Percentiles rank a stretch among this genome's conserved stretches.
Conservation (phyloP, 441 rosid species). For the Aquilaria agallochum region DNA sequence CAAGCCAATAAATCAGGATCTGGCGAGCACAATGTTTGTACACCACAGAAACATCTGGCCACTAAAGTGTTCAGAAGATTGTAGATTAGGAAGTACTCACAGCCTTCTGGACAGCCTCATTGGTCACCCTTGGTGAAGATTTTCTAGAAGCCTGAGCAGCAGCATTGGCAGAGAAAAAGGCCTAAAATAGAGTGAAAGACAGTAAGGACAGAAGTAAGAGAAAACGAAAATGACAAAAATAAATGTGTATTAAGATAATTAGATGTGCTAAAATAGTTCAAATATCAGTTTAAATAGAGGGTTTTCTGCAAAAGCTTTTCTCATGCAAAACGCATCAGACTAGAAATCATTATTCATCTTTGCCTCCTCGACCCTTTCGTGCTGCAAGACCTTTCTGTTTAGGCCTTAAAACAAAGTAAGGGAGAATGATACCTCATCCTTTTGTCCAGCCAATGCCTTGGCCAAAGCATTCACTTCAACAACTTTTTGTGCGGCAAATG, state of each 20-base stretch:
- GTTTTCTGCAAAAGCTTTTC: background rate
- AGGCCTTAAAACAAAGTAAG: too few relatives aligned
- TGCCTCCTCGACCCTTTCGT: too few relatives aligned
- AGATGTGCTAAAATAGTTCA: background rate
- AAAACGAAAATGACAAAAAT: constrained; percentile 3
- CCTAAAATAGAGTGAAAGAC: constrained; percentile 28
- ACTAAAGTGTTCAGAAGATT: constrained; percentile 2
- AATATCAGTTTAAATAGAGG: background rate
- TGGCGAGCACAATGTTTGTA: too few relatives aligned
- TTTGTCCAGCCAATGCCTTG: constrained; percentile 80
- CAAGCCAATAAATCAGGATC: background rate
- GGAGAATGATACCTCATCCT: constrained; percentile 58
- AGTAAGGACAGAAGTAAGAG: constrained; percentile 1
- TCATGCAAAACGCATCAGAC: too few relatives aligned
- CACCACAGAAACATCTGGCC: too few relatives aligned
- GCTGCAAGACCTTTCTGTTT: too few relatives aligned
- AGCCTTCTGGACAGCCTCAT: constrained; percentile 93
- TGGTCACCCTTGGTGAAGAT: constrained; percentile 87
- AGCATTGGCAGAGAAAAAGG: constrained; percentile 72
- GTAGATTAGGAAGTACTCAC: constrained; percentile 37
- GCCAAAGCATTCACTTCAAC: constrained; percentile 92
- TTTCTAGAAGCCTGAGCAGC: constrained; percentile 87
- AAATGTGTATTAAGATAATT: background rate
- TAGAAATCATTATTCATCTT: too few relatives aligned
- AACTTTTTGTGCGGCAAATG: constrained; percentile 97